Evolutionary conservation across 306 rosid genomes (phyloP), one percentile per base, ranked within the genome.

Genomic region (Lathyrus sativus): DNA sequence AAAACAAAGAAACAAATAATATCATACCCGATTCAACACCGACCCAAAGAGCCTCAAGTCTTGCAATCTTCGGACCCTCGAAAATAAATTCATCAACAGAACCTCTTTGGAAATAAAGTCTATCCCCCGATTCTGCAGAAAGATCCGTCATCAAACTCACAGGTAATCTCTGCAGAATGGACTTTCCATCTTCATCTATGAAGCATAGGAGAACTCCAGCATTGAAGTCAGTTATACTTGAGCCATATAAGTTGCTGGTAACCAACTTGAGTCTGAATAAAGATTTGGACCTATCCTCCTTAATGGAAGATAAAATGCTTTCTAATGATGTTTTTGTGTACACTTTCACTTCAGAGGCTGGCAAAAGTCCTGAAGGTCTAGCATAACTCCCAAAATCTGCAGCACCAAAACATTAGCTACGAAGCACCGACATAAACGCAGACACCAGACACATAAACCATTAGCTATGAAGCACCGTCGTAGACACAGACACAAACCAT

Each of bases 21-120:
- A 59, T 74, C 75, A 69, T 79, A 93, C 97, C 98, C 74, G 97
- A 90, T 57, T 93, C 98, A 74, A 93, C 81, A 50, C 97, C 67
- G 9, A 90, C 77, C 97, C 98, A 93, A 62, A 93, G 68, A 50
- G 98, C 97, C 38, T 77, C 69, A 22, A 88, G 31, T 65, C 71
- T 79, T 68, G 84, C 80, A 13, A 86, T 55, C 64, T 86, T 84
- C 31, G 97, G 97, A 55, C 97, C 96, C 75, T 79, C 76, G 67
- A 93, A 88, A 78, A 74, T 48, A 78, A 90, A 93, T 56, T 85
- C 95, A 74, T 88, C 93, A 19, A 76, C 71, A 56, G 88, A 90
- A 70, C 89, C 91, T 65, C 89, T 85, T 82, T 86, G 97, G 77
- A 90, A 93, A 19, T 72, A 79, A 66, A 88, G 85, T 38, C 14